Percentiles rank a stretch among this genome's conserved stretches.
phyloP scores from a whole-genome alignment of 106 monocot genomes.

The Apostasia shenzhenica region DNA sequence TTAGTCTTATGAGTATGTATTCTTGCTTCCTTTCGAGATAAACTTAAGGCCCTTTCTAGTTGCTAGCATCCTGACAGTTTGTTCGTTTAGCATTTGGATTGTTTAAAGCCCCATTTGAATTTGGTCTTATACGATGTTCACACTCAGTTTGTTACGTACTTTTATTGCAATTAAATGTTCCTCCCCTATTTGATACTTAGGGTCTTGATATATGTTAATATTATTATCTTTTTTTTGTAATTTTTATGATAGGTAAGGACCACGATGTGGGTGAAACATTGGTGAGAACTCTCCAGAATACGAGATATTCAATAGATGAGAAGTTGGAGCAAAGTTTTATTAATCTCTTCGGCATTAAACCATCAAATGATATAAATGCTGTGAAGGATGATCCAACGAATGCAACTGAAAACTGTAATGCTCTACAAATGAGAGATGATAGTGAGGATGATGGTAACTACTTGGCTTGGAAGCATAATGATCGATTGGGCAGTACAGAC shows the following conservation, averaged over 20 bases:
- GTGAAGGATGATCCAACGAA: conserved; percentile 3
- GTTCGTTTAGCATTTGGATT: no score
- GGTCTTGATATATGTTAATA: no score
- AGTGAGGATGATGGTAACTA: conserved; percentile 4
- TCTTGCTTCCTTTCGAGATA: no score
- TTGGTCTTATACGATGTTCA: no score
- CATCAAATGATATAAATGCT: conserved; percentile 18
- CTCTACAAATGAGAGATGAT: conserved; percentile 5
- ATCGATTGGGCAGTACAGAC: not conserved
- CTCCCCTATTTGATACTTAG: no score
- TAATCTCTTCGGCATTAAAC: conserved; percentile 49
- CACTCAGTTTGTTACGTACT: no score
- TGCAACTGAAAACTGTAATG: not conserved
- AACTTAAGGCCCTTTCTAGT: no score
- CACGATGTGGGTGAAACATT: conserved; percentile 65
- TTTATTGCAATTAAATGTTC: no score
- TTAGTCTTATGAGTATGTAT: no score
- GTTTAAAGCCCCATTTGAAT: no score
- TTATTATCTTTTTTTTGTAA: no score
- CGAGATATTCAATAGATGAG: conserved; percentile 83
- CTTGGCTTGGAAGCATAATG: conserved; percentile 8
- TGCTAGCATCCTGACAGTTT: no score
- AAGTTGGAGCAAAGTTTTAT: conserved; percentile 85
- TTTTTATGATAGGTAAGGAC: conserved; percentile 27
- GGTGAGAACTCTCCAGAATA: conserved; percentile 81